Evolutionary conservation across 768 basidiomycete genomes (phyloP).

Genomic region (Hemileccinum impolitum): DNA sequence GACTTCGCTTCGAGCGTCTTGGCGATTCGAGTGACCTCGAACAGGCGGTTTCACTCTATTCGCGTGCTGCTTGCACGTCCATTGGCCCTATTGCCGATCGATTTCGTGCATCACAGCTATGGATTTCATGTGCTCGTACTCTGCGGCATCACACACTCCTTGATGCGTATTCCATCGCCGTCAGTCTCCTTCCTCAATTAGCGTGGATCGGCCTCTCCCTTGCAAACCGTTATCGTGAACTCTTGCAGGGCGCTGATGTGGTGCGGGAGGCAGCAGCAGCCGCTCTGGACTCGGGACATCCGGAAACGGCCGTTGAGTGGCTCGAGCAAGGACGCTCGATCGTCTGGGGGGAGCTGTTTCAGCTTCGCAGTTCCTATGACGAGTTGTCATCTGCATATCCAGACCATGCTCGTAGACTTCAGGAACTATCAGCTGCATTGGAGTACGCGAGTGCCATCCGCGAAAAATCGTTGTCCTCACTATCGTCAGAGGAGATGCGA

Average conservation of each 20-base stretch:
- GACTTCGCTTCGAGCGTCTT: background rate
- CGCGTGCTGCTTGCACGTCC: constrained; percentile 2
- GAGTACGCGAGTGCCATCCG: background rate
- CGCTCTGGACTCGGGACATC: constrained; percentile 11
- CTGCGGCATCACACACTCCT: constrained; percentile 11
- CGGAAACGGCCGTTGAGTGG: constrained; percentile 12
- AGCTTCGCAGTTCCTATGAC: constrained; percentile 8
- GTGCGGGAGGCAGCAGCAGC: constrained; percentile 23
- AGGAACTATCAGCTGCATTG: background rate
- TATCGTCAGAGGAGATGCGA: background rate
- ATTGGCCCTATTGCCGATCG: background rate
- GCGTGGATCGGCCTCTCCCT: constrained; percentile 17
- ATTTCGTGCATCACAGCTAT: constrained; percentile 8
- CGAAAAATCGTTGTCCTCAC: background rate
- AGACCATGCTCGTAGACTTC: constrained; percentile 3
- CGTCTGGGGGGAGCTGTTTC: constrained; percentile 14
- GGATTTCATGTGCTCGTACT: constrained; percentile 1
- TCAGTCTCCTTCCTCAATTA: constrained; percentile 21
- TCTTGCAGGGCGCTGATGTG: constrained; percentile 8
- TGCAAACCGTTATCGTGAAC: constrained; percentile 11
- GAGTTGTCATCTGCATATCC: constrained; percentile 4
- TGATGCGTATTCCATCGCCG: constrained; percentile 17
- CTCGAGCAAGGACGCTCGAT: constrained; percentile 17
- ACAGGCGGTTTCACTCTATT: constrained; percentile 3
- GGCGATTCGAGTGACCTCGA: background rate